These are phyloP conservation scores for Hortiboletus flavorubellus DNA, from an alignment of 768 basidiomycete species.

Conservation along the genomic window DNA sequence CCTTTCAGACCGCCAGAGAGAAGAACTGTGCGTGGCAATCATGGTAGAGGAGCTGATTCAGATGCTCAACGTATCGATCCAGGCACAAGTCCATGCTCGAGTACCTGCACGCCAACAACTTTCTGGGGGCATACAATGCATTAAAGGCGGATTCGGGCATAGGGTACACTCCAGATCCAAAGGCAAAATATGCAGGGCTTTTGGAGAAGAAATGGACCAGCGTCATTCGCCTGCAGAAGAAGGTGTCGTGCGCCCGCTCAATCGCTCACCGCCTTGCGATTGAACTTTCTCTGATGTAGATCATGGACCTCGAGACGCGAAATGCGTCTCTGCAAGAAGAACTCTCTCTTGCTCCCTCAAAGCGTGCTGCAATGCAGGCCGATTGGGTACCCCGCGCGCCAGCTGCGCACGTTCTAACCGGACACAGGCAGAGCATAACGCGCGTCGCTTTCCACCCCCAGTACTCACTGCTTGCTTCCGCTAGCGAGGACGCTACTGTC, in stretches of 20 bases:
- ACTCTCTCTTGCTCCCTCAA: slow-evolving; percentile 46
- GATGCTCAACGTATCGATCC: slow-evolving; percentile 19
- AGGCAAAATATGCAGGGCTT: slow-evolving; percentile 80
- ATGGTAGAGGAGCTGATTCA: neutral
- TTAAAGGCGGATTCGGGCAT: slow-evolving; percentile 51
- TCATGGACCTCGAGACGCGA: slow-evolving; percentile 91
- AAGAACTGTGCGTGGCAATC: slow-evolving; percentile 41
- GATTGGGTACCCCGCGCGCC: slow-evolving; percentile 91
- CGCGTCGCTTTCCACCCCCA: slow-evolving; percentile 83
- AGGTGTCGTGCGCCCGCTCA: slow-evolving; percentile 45
- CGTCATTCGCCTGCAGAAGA: slow-evolving; percentile 93
- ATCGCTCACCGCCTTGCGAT: slow-evolving; percentile 4
- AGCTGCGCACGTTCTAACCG: slow-evolving; percentile 71
- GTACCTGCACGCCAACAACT: slow-evolving; percentile 67
- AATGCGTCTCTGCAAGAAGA: slow-evolving; percentile 79
- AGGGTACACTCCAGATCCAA: slow-evolving; percentile 78
- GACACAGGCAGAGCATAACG: slow-evolving; percentile 75
- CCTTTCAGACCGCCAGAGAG: slow-evolving; percentile 45
- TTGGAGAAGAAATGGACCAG: slow-evolving; percentile 99
- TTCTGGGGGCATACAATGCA: slow-evolving; percentile 58
- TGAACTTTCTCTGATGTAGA: slow-evolving; percentile 44
- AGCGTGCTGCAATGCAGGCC: slow-evolving; percentile 56
- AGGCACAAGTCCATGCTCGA: slow-evolving; percentile 82
- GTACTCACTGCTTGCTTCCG: slow-evolving; percentile 78
- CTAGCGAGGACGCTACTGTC: slow-evolving; percentile 84